Conservation (phyloP, 345 rosid genomes). For the Ceriops zippeliana region DNA sequence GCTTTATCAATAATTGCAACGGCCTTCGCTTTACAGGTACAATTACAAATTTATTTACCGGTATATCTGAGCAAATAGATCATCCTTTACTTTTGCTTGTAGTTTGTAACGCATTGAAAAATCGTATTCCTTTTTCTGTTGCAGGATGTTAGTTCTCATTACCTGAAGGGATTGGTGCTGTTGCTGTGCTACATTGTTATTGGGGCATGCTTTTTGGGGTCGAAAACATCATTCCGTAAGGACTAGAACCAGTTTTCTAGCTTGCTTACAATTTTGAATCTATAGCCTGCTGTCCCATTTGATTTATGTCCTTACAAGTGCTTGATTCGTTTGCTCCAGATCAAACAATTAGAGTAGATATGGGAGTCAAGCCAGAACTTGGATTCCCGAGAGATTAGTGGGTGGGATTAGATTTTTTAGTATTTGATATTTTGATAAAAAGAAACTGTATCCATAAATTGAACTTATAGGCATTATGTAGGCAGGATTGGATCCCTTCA, state of each 20-base stretch:
- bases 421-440: not conserved
- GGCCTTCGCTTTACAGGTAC: conserved; percentile 79
- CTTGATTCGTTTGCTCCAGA: conserved; percentile 19
- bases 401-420: conserved; percentile 3
- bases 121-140: not conserved
- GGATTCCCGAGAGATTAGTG: conserved; percentile 21
- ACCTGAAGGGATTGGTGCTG: conserved; percentile 76
- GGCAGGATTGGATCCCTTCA: conserved; percentile 7
- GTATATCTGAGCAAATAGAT: not conserved
- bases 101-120: not conserved
- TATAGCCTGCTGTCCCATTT: not conserved
- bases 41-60: not conserved
- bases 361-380: conserved; percentile 20
- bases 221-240: conserved; percentile 50
- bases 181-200: conserved; percentile 66
- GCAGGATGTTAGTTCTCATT: conserved; percentile 93
- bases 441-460: not conserved
- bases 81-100: not conserved
- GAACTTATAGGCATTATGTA: not conserved
- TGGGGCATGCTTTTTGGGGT: conserved; percentile 71
- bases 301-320: not conserved
- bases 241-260: not conserved
- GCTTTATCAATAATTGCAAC: conserved; percentile 59
- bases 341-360: conserved; percentile 15
- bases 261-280: not conserved